Evolutionary conservation across 495 filamentous ascomycete genomes (phyloP), one percentile per base, ranked within the genome.

Genomic region (Penicillium diatomitis): DNA sequence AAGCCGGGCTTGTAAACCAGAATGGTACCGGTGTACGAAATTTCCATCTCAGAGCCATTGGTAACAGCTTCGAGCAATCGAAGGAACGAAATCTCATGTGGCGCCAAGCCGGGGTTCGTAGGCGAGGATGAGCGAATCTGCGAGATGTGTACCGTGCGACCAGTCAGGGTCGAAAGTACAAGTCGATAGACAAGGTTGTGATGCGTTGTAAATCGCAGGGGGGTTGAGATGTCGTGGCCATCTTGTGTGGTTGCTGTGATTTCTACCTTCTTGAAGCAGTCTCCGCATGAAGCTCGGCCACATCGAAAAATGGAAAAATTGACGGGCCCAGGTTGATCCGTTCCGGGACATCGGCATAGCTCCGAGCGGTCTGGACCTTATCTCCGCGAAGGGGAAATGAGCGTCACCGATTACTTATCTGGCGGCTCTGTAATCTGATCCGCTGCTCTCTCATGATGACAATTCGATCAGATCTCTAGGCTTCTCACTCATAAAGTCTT

Each of bases 41-140:
- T 94, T 61, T 96, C 88, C 71, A 96, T 87, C 50, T 81, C 77
- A 32, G 87, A 85, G 71, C 94, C 94, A 79, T 99, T 99, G 62
- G 94, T 97, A 56, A 99, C 75, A 46, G 85, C 74, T 63, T 97
- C 92, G 55, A 99, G 82, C 6, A 99, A 84, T 44, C 94, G 92
- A 11, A 99, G 78, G 69, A 99, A 88, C 33, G 91, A 95, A 60
- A 96, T 82, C 71, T 99, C 94, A 72, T 94, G 86, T 41, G 87
- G 82, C 44, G 86, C 81, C 40, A 99, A 85, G 56, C 94, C 94
- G 5, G 92, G 88, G 54, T 84, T 78, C 10, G 85, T 88, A 41
- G 84, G 78, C 30, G 88, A 95, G 35, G 83, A 82, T 32, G 87
- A 75, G 49, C 94, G 87, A 69, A 99, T 97, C 65, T 90, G 83